Evolutionary conservation across 2,329 filamentous ascomycete genomes (phyloP).

Genomic region (Periconia macrospinosa): DNA sequence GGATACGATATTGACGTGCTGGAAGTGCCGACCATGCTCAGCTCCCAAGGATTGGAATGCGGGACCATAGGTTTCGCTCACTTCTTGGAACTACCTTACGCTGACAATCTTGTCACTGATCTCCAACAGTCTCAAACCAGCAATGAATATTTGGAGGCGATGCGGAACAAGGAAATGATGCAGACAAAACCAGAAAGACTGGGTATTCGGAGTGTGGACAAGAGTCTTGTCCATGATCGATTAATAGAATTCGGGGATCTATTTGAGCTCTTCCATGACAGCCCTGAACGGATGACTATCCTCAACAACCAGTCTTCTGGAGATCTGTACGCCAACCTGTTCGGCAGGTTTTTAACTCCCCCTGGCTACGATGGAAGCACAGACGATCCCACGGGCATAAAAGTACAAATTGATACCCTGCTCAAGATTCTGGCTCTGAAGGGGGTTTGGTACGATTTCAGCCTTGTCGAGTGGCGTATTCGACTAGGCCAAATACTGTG

Average conservation of each 20-base stretch:
- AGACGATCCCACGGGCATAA: conserved; percentile 61
- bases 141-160: conserved; percentile 28
- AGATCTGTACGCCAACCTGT: conserved; percentile 52
- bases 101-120: conserved; percentile 61
- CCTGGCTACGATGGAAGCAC: conserved; percentile 45
- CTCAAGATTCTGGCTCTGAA: conserved; percentile 66
- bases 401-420: conserved; percentile 70
- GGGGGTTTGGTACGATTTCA: conserved; percentile 75
- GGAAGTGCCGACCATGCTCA: conserved; percentile 71
- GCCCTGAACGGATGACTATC: conserved; percentile 57
- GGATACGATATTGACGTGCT: conserved; percentile 37
- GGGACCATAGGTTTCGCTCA: conserved; percentile 71
- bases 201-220: conserved; percentile 40
- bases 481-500: conserved; percentile 72
- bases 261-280: conserved; percentile 55
- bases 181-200: conserved; percentile 41
- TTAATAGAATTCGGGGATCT: conserved; percentile 52
- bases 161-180: conserved; percentile 50
- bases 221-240: conserved; percentile 37
- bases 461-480: conserved; percentile 74
- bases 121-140: conserved; percentile 54
- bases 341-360: conserved; percentile 47
- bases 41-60: conserved; percentile 70
- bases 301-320: conserved; percentile 54
- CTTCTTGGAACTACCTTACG: conserved; percentile 66